These are phyloP conservation scores for Solanum hybrid DNA, from an alignment of 305 asterid genomes.

Conservation along the genomic window DNA sequence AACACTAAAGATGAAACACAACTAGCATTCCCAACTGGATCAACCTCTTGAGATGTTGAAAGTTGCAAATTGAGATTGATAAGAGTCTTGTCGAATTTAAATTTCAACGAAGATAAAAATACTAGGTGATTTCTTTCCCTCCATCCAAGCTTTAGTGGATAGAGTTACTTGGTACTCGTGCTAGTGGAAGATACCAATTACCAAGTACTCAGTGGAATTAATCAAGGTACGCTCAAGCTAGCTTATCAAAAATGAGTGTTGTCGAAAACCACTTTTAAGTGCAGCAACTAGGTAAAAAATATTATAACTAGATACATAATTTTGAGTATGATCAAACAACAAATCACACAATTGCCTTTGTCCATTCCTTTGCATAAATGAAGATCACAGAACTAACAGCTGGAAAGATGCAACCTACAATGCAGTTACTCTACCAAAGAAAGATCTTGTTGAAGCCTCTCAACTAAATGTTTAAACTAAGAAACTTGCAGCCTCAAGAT, in stretches of 20 bases:
- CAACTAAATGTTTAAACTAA: neutral
- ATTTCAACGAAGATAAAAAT: too few relatives aligned
- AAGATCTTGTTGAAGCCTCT: neutral
- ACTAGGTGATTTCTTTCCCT: too few relatives aligned
- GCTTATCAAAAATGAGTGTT: neutral
- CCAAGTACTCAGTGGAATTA: too few relatives aligned
- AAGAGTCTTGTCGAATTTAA: too few relatives aligned
- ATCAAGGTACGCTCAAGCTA: neutral
- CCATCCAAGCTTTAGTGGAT: too few relatives aligned
- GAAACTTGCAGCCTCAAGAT: neutral
- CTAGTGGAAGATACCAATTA: neutral
- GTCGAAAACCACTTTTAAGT: neutral
- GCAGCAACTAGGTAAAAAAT: neutral
- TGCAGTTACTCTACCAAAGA: slow-evolving; percentile 1
- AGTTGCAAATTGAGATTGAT: too few relatives aligned
- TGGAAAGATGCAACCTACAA: neutral
- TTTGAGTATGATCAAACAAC: neutral
- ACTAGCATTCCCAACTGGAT: too few relatives aligned
- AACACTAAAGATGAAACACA: too few relatives aligned
- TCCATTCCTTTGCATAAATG: neutral
- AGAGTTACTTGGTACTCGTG: neutral
- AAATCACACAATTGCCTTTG: neutral
- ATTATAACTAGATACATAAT: neutral
- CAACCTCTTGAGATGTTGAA: too few relatives aligned
- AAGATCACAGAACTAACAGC: neutral